These are phyloP conservation scores for Flueggea neowawraea DNA, from an alignment of 441 rosid genomes.

Conservation along the genomic window DNA sequence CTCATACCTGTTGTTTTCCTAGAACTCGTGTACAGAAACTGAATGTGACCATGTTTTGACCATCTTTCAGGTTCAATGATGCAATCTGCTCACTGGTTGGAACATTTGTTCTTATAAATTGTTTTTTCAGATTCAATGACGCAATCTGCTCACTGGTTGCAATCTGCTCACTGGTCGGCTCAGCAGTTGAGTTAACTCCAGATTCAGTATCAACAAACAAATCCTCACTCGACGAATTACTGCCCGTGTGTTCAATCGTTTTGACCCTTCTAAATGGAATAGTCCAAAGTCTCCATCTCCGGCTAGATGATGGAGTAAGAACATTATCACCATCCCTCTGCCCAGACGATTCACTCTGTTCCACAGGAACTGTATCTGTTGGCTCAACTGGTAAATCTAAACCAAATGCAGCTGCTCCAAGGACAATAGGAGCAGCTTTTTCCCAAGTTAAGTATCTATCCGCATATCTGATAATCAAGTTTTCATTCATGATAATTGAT, in stretches of 20 bases:
- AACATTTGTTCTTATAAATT: slow-evolving; percentile 66
- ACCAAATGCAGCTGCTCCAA: slow-evolving; percentile 65
- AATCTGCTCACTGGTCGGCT: slow-evolving; percentile 63
- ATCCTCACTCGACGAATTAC: slow-evolving; percentile 70
- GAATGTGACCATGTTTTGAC: slow-evolving; percentile 81
- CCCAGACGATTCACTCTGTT: slow-evolving; percentile 37
- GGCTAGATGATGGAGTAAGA: slow-evolving; percentile 42
- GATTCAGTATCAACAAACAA: slow-evolving; percentile 74
- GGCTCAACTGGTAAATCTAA: slow-evolving; percentile 55
- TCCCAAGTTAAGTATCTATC: slow-evolving; percentile 68
- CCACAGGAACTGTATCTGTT: slow-evolving; percentile 60
- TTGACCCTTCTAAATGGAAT: slow-evolving; percentile 80
- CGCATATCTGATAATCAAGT: slow-evolving; percentile 50
- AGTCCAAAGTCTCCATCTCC: slow-evolving; percentile 85
- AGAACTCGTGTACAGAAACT: slow-evolving; percentile 89
- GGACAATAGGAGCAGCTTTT: slow-evolving; percentile 72
- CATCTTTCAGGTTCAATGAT: slow-evolving; percentile 85
- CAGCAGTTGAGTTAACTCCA: slow-evolving; percentile 38
- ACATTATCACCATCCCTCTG: slow-evolving; percentile 38
- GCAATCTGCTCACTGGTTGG: slow-evolving; percentile 86
- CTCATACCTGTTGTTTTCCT: slow-evolving; percentile 80
- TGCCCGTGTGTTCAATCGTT: slow-evolving; percentile 59
- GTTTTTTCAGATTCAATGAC: slow-evolving; percentile 77
- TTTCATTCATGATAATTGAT: slow-evolving; percentile 57
- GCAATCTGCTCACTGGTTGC: slow-evolving; percentile 86